phyloP scores from a whole-genome alignment of 2,329 filamentous ascomycete genomes.

The Aspergillus awamori region DNA sequence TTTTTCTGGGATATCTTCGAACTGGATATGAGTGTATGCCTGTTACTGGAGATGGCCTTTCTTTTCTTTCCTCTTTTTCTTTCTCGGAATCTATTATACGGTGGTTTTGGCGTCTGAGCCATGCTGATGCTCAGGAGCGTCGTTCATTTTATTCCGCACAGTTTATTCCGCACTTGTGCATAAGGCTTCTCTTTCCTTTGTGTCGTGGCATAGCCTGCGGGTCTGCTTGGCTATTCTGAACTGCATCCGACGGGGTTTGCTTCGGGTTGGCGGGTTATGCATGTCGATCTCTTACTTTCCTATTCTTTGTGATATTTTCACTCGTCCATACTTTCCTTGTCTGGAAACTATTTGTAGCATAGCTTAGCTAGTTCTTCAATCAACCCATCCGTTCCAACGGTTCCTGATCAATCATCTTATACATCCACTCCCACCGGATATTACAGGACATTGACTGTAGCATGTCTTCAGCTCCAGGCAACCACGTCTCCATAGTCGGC shows the following conservation, averaged over 20 bases:
- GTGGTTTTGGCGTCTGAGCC: constrained; percentile 18
- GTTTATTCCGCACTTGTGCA: neutral
- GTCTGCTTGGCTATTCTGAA: constrained; percentile 12
- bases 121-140: constrained; percentile 16
- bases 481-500: constrained; percentile 31
- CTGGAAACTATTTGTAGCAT: constrained; percentile 30
- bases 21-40: constrained; percentile 24
- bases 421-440: constrained; percentile 45
- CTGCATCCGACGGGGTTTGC: constrained; percentile 12
- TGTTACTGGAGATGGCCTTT: constrained; percentile 19
- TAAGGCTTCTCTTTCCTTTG: neutral
- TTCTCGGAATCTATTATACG: neutral
- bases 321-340: constrained; percentile 13
- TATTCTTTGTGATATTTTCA: constrained; percentile 12
- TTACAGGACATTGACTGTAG: constrained; percentile 20
- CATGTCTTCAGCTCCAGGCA: constrained; percentile 21
- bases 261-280: constrained; percentile 7
- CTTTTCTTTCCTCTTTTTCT: constrained; percentile 14
- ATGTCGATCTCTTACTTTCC: neutral
- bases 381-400: constrained; percentile 36
- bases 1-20: constrained; percentile 9
- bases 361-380: constrained; percentile 27
- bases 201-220: constrained; percentile 4
- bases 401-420: constrained; percentile 43
- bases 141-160: constrained; percentile 9